Evolutionary conservation across 2,329 filamentous ascomycete genomes (phyloP).

Genomic region (Fusarium azukiicola): DNA sequence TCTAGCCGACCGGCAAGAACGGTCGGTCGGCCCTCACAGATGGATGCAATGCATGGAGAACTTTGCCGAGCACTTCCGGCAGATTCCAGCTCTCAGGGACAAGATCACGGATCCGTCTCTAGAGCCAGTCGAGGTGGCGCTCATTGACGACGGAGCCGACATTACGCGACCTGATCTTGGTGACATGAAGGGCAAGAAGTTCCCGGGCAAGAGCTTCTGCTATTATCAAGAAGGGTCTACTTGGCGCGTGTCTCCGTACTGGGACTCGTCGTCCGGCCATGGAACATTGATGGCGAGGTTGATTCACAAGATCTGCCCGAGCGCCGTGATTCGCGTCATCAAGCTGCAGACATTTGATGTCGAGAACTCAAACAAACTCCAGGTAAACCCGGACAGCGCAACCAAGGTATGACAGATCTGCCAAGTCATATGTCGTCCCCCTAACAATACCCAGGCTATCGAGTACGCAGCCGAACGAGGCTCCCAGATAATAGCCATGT

Average conservation of each 20-base stretch:
- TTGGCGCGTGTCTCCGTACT: constrained; percentile 29
- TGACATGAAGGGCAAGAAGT: constrained; percentile 13
- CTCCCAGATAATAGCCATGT: constrained; percentile 26
- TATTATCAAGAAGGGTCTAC: constrained; percentile 23
- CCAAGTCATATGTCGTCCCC: not conserved
- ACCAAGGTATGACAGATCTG: not conserved
- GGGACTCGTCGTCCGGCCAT: constrained; percentile 27
- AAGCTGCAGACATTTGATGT: constrained; percentile 18
- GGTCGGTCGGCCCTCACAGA: constrained; percentile 24
- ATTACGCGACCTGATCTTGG: constrained; percentile 24
- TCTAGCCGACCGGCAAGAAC: not conserved
- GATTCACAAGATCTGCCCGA: constrained; percentile 26
- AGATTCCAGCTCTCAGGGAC: constrained; percentile 23
- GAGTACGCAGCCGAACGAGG: constrained; percentile 20
- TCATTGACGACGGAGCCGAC: constrained; percentile 28
- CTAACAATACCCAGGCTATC: constrained; percentile 13
- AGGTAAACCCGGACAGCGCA: constrained; percentile 26
- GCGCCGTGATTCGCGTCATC: constrained; percentile 31
- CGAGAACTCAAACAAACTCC: constrained; percentile 20
- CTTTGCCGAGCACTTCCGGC: constrained; percentile 17
- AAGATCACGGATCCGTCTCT: constrained; percentile 12
- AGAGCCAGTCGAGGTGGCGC: constrained; percentile 19
- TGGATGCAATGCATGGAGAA: constrained; percentile 33
- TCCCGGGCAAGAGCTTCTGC: constrained; percentile 21
- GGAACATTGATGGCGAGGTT: constrained; percentile 28